phyloP scores from a whole-genome alignment of 176 grass and related monocot species.

The Oryza meyeriana region DNA sequence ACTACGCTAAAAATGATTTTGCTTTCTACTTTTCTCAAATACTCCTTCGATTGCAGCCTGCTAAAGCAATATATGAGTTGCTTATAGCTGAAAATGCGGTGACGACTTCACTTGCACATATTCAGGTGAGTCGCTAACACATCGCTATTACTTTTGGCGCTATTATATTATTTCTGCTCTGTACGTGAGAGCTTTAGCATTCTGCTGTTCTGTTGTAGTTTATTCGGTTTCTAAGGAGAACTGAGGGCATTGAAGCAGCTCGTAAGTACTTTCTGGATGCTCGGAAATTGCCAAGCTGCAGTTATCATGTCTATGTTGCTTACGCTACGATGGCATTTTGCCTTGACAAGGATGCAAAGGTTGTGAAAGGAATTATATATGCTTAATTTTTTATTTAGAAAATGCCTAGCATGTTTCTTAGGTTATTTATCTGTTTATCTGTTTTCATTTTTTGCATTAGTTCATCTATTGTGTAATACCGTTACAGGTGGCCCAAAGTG shows the following conservation, averaged over 20 bases:
- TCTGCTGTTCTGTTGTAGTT: slow-evolving; percentile 53
- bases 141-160: slow-evolving; percentile 25
- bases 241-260: slow-evolving; percentile 88
- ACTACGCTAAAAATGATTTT: not conserved
- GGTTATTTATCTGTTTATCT: not conserved
- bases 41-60: slow-evolving; percentile 46
- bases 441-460: not conserved
- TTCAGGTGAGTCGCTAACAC: slow-evolving; percentile 50
- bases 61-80: slow-evolving; percentile 85
- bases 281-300: slow-evolving; percentile 73
- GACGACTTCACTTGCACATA: slow-evolving; percentile 65
- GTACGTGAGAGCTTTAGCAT: slow-evolving; percentile 19
- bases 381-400: not conserved
- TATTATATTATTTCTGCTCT: not conserved
- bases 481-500: slow-evolving; percentile 81
- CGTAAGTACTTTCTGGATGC: slow-evolving; percentile 91
- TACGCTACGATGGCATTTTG: slow-evolving; percentile 94
- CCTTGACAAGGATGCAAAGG: slow-evolving; percentile 93
- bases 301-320: slow-evolving; percentile 91
- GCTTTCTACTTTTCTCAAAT: slow-evolving; percentile 24
- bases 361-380: slow-evolving; percentile 39
- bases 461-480: slow-evolving; percentile 7
- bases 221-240: slow-evolving; percentile 93
- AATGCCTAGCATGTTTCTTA: not conserved
- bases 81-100: slow-evolving; percentile 58